Conservation (phyloP, 2,329 filamentous ascomycete genomes). For the Coniochaeta sp. region DNA sequence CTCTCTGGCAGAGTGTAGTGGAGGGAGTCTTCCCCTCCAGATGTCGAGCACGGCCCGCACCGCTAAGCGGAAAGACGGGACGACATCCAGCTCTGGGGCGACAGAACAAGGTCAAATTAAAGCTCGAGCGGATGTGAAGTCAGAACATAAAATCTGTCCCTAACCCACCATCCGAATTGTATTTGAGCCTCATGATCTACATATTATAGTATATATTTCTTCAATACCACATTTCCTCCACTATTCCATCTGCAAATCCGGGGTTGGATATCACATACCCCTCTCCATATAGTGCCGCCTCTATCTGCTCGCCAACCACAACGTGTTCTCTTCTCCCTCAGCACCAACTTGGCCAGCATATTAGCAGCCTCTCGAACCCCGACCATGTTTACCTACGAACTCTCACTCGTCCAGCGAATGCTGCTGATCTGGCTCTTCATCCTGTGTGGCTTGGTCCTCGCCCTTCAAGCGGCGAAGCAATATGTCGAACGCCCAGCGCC, state of each 20-base stretch:
- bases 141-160: background rate
- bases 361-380: background rate
- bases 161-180: background rate
- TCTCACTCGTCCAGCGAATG: conserved; percentile 12
- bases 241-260: background rate
- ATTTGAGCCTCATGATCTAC: background rate
- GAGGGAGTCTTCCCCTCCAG: no score
- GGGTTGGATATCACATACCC: background rate
- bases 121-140: background rate
- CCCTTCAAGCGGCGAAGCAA: conserved; percentile 10
- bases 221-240: background rate
- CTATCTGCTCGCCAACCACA: background rate
- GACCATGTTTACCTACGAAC: conserved; percentile 8
- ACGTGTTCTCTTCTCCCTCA: background rate
- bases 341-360: background rate
- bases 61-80: conserved; percentile 1
- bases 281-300: background rate
- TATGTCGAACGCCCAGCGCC: conserved; percentile 8
- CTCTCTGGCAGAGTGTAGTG: no score
- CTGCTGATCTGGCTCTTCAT: conserved; percentile 13
- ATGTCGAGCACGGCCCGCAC: background rate
- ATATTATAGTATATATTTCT: background rate
- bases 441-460: conserved; percentile 10
- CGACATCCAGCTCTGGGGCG: background rate
- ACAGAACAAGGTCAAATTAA: background rate